Evolutionary conservation across 257 asterid species (phyloP).

Genomic region (Anisodus tanguticus): DNA sequence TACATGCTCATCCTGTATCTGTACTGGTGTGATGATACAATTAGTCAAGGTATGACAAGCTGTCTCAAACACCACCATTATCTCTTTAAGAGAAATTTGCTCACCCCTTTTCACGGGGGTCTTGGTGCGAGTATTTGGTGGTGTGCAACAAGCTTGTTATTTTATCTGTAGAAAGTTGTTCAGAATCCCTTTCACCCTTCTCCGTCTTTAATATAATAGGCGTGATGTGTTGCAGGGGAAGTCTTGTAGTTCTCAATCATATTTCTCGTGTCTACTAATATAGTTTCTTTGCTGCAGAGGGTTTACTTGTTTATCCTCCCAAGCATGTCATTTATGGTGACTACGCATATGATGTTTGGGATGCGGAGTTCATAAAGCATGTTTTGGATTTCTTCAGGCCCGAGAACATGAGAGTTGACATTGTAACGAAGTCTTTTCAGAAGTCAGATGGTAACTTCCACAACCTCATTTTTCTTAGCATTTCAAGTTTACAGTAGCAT

Average conservation of each 20-base stretch:
- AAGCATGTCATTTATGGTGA: constrained; percentile 87
- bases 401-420: constrained; percentile 92
- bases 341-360: constrained; percentile 90
- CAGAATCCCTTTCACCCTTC: constrained; percentile 20
- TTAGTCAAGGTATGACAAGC: not conserved
- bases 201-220: constrained; percentile 1
- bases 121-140: not conserved
- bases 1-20: not conserved
- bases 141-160: constrained; percentile 11
- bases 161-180: not conserved
- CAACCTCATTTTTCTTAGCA: constrained; percentile 20
- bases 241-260: not conserved
- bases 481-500: not conserved
- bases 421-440: constrained; percentile 71
- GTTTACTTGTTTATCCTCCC: constrained; percentile 90
- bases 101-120: not conserved
- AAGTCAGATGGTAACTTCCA: constrained; percentile 59
- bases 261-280: not conserved
- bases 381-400: constrained; percentile 79
- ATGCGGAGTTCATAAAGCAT: constrained; percentile 66
- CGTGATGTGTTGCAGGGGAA: not conserved
- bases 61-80: not conserved
- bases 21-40: not conserved
- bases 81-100: not conserved
- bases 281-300: constrained; percentile 56